phyloP scores from a whole-genome alignment of 1,284 basidiomycete genomes.

The Sparassis latifolia region DNA sequence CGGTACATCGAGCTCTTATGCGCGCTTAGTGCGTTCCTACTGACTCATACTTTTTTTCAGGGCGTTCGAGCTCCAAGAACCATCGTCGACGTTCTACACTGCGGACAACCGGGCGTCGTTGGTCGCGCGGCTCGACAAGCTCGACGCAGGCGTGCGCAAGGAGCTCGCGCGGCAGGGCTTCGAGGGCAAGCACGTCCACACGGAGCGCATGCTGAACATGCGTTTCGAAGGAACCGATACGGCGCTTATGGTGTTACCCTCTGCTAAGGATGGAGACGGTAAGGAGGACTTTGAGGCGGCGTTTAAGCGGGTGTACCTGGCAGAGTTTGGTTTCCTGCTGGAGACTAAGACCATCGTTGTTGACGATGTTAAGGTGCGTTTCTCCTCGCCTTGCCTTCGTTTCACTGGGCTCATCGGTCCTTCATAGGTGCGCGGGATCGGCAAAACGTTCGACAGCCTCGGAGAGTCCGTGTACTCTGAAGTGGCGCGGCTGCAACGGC shows the following conservation, averaged over 20 bases:
- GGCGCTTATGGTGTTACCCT: constrained; percentile 78
- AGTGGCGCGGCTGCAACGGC: constrained; percentile 42
- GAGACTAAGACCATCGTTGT: constrained; percentile 77
- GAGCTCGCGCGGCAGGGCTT: constrained; percentile 82
- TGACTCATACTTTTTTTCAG: constrained; percentile 30
- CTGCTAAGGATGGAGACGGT: constrained; percentile 44
- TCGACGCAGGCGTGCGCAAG: constrained; percentile 54
- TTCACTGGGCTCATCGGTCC: constrained; percentile 25
- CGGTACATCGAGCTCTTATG: constrained; percentile 39
- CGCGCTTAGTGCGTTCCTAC: neutral
- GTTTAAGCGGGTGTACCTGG: constrained; percentile 73
- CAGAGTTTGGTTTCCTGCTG: constrained; percentile 90
- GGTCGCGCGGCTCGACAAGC: constrained; percentile 56
- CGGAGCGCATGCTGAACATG: constrained; percentile 88
- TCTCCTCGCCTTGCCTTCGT: neutral
- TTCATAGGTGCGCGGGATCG: constrained; percentile 63
- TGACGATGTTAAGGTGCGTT: constrained; percentile 81
- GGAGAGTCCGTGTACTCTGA: constrained; percentile 80
- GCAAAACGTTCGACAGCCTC: constrained; percentile 83
- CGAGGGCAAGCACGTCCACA: constrained; percentile 54
- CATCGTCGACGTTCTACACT: constrained; percentile 72
- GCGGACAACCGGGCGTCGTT: constrained; percentile 47
- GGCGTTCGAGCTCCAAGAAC: constrained; percentile 83
- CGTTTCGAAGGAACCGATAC: constrained; percentile 92
- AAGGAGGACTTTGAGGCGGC: constrained; percentile 72